Conservation (phyloP, 2,329 filamentous ascomycete genomes). For the Aspergillus spinulosporus region DNA sequence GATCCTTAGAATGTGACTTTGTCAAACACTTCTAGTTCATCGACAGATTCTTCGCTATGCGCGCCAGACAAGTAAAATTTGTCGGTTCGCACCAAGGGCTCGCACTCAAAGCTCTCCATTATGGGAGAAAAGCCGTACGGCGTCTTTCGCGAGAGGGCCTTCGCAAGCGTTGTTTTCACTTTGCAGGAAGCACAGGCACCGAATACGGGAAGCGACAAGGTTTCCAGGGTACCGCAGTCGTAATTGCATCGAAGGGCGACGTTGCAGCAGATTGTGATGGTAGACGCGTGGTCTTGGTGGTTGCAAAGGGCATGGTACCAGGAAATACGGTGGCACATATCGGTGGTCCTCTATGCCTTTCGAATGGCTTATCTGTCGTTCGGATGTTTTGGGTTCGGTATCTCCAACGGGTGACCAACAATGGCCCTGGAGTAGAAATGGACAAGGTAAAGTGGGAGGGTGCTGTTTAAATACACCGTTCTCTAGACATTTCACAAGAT, state of each 20-base stretch:
- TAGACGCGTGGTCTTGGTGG: constrained; percentile 18
- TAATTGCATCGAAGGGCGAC: constrained; percentile 18
- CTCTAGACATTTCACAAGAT: background rate
- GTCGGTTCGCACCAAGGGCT: constrained; percentile 3
- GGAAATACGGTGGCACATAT: constrained; percentile 28
- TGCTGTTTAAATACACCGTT: background rate
- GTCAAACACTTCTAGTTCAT: constrained; percentile 21
- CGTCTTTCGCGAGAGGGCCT: background rate
- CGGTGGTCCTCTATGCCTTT: background rate
- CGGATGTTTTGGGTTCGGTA: background rate
- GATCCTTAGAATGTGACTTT: constrained; percentile 20
- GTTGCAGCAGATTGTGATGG: constrained; percentile 20
- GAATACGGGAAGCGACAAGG: constrained; percentile 16
- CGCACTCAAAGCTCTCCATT: constrained; percentile 9
- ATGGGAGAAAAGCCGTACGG: background rate
- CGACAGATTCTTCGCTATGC: constrained; percentile 4
- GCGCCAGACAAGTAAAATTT: constrained; percentile 3
- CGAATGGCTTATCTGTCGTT: background rate
- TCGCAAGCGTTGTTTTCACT: background rate
- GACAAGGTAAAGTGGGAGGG: background rate
- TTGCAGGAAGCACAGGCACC: constrained; percentile 21
- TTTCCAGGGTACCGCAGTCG: constrained; percentile 16
- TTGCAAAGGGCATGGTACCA: constrained; percentile 28
- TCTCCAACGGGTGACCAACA: too few species aligned
- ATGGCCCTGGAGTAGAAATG: background rate